Base-by-base conservation (phyloP, 2,329 filamentous ascomycete genomes). In the Stachybotrys echinatus region DNA sequence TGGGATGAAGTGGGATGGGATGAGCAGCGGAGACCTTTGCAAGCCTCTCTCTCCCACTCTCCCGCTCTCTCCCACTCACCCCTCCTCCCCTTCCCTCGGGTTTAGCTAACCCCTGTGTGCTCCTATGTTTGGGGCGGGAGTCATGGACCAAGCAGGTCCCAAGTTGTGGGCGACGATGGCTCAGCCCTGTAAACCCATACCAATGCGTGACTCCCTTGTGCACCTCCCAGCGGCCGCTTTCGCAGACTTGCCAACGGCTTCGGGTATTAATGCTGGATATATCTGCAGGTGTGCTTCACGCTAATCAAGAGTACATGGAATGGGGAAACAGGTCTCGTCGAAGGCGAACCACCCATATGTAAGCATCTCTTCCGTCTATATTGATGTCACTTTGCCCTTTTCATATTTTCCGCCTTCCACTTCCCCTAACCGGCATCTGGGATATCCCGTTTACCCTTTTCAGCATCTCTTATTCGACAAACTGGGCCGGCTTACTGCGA, bases 241-340 rank as follows among this genome's bases (percentile, higher is more conserved):
- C 38, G 38, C n/a, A 18, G 38, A 40, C 44, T 37, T 18, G 10
- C 23, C 23, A 14, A 14, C 44, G 20, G 44, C 22, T n/a, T 19
- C 44, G 44, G 27, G 23, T 37, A 46, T 46, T 46, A 46, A 46
- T 46, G 37, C 20, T 18, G 18, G 38, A 40, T 40, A 34, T 34
- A 34, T 34, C 27, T 34, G 27, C 2, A 14, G 27, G 27, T 14
- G 27, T 34, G 10, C 27, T 34, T 34, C 27, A 14, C 14, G 5
- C 27, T 8, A 34, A 14, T 14, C 3, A 8, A 34, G 27, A 10
- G 10, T 34, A 14, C 27, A 34, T 14, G 2, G 27, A 14, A 34
- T 34, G 27, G 27, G 27, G 27, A 34, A 34, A 34, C 27, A 14
- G 14, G 14, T 34, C 27, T 34, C 14, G 27, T 34, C 27, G 10